Evolutionary conservation across 192 early-diverging fungal species (phyloP).

Genomic region (Chytriomyces confervae): DNA sequence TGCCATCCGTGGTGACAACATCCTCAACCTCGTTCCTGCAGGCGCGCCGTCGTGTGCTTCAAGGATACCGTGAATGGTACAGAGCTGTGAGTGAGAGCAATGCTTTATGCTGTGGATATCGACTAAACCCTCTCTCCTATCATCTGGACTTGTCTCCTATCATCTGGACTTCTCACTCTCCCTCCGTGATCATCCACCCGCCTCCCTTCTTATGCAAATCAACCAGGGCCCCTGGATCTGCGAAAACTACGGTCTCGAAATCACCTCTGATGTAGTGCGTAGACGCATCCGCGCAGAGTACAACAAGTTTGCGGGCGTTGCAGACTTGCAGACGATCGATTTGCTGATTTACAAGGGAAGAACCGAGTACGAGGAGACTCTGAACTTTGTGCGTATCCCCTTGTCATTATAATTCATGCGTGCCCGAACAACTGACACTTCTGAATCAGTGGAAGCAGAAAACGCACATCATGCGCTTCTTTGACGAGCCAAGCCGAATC

Average conservation of each 20-base stretch:
- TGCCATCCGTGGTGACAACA: slow-evolving; percentile 19
- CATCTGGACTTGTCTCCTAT: neutral
- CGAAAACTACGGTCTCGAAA: slow-evolving; percentile 53
- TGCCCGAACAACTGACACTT: neutral
- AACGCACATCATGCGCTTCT: slow-evolving; percentile 86
- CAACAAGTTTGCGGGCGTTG: slow-evolving; percentile 82
- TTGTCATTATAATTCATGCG: neutral
- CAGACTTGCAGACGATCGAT: slow-evolving; percentile 79
- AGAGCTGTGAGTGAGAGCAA: slow-evolving; percentile 8
- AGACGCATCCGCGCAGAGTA: slow-evolving; percentile 87
- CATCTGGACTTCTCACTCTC: neutral
- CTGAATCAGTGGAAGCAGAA: slow-evolving; percentile 56
- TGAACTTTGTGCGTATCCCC: slow-evolving; percentile 75
- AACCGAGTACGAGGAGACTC: slow-evolving; percentile 85
- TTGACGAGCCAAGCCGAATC: slow-evolving; percentile 65
- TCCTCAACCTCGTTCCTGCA: slow-evolving; percentile 33
- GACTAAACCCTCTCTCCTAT: neutral
- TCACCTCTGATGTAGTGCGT: slow-evolving; percentile 74
- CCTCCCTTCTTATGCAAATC: neutral
- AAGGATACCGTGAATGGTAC: slow-evolving; percentile 31
- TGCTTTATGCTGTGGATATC: neutral
- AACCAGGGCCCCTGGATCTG: slow-evolving; percentile 35
- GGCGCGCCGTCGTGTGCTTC: slow-evolving; percentile 22
- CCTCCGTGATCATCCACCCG: neutral
- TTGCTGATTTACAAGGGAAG: slow-evolving; percentile 84